These are phyloP conservation scores for Bolboschoenoplectus hybrid DNA, from an alignment of 202 grass and related monocot species.

Conservation along the genomic window DNA sequence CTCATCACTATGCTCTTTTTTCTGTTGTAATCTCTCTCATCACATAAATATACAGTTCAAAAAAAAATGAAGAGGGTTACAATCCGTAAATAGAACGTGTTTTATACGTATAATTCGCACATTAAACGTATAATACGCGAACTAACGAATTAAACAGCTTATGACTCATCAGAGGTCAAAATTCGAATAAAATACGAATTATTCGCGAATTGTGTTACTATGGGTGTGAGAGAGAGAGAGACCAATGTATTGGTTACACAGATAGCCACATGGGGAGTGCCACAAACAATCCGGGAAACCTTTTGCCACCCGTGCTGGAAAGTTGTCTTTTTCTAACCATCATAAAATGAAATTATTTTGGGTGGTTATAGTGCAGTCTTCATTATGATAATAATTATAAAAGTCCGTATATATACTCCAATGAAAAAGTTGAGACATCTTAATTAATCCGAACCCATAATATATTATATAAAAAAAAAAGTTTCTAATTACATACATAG, in stretches of 20 bases:
- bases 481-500: neutral
- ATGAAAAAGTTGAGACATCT: neutral
- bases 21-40: too few species aligned
- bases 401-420: neutral
- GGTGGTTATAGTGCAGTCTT: slow-evolving; percentile 33
- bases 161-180: too few species aligned
- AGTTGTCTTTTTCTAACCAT: slow-evolving; percentile 43
- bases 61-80: too few species aligned
- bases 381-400: slow-evolving; percentile 14
- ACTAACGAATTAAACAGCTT: too few species aligned
- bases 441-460: neutral
- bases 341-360: slow-evolving; percentile 34
- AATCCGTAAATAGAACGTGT: too few species aligned
- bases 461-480: neutral
- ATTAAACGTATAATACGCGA: too few species aligned
- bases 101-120: too few species aligned
- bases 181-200: too few species aligned
- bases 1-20: too few species aligned
- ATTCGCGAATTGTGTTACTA: too few species aligned
- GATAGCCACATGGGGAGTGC: neutral
- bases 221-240: too few species aligned
- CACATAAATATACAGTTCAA: too few species aligned
- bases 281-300: neutral
- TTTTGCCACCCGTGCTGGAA: slow-evolving; percentile 36
- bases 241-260: neutral